Conservation (phyloP, 1,139 yeast species). For the Yamadazyma spencermartinsiae region DNA sequence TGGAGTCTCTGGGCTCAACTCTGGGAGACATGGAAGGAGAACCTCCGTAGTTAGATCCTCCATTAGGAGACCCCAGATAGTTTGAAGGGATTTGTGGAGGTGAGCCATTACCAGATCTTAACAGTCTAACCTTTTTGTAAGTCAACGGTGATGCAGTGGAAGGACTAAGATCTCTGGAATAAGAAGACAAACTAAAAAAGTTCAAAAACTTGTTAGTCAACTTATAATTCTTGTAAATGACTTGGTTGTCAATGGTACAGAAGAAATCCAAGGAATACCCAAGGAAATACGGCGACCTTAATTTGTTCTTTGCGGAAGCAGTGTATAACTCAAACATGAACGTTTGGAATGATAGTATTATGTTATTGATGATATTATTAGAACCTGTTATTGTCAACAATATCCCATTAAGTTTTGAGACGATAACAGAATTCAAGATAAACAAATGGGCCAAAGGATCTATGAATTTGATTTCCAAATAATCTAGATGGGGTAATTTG, state of each 20-base stretch:
- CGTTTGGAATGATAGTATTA: constrained; percentile 9
- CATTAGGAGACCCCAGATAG: neutral
- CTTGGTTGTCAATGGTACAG: constrained; percentile 16
- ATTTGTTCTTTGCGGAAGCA: constrained; percentile 1
- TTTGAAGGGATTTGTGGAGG: neutral
- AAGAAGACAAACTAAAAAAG: constrained; percentile 8
- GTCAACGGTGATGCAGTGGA: neutral
- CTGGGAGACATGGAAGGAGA: neutral
- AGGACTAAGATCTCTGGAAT: neutral
- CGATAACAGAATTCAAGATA: constrained; percentile 10
- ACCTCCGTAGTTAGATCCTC: neutral
- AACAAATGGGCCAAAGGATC: constrained; percentile 17
- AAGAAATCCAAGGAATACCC: constrained; percentile 13
- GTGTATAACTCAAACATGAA: constrained; percentile 11
- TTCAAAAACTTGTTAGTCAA: constrained; percentile 15
- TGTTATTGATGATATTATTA: constrained; percentile 10
- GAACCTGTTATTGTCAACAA: constrained; percentile 11
- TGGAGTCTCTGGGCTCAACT: neutral
- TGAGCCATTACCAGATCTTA: neutral
- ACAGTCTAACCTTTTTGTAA: neutral
- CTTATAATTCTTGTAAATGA: constrained; percentile 15
- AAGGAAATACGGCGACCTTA: constrained; percentile 13
- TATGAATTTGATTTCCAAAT: constrained; percentile 16
- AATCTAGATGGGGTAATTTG: constrained; percentile 12
- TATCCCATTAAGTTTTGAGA: constrained; percentile 4